Evolutionary conservation across 2,329 filamentous ascomycete species (phyloP).

Genomic region (Lasiodiplodia sp.): DNA sequence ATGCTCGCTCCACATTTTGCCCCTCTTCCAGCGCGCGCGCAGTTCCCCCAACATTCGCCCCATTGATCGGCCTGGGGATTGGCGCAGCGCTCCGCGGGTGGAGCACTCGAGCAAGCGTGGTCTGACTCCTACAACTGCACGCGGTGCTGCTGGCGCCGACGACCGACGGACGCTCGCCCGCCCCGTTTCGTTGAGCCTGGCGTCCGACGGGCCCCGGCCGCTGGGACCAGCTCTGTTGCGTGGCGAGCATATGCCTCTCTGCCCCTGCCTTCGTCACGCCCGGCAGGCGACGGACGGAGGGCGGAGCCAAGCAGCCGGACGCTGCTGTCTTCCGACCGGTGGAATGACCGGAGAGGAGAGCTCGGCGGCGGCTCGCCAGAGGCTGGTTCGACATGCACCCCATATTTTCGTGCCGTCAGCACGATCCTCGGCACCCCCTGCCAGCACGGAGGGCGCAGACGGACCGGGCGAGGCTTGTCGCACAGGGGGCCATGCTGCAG

Average conservation of each 20-base stretch:
- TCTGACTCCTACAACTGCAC: conserved; percentile 19
- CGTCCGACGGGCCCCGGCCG: conserved; percentile 3
- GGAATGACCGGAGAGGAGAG: not conserved
- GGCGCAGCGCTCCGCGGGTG: not conserved
- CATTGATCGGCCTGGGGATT: conserved; percentile 25
- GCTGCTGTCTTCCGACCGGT: not conserved
- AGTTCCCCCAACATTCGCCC: conserved; percentile 23
- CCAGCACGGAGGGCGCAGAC: conserved; percentile 4
- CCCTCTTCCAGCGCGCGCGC: not conserved
- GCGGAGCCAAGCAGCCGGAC: not conserved
- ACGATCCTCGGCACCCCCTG: not conserved
- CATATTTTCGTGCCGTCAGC: conserved; percentile 19
- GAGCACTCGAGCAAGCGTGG: not conserved
- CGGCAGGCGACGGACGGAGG: not conserved
- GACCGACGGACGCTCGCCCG: conserved; percentile 14
- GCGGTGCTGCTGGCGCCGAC: conserved; percentile 8
- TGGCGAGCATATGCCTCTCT: not conserved
- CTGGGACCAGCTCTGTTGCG: not conserved
- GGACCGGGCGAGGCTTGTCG: conserved; percentile 3
- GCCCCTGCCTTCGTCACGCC: no score
- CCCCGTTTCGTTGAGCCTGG: conserved; percentile 13
- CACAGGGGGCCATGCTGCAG: conserved; percentile 16
- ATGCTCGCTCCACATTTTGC: conserved; percentile 17
- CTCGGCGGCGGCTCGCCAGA: not conserved
- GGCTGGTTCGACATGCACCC: conserved; percentile 18